Conservation (phyloP, 148 eudicot genomes). For the Persicaria tinctoria region DNA sequence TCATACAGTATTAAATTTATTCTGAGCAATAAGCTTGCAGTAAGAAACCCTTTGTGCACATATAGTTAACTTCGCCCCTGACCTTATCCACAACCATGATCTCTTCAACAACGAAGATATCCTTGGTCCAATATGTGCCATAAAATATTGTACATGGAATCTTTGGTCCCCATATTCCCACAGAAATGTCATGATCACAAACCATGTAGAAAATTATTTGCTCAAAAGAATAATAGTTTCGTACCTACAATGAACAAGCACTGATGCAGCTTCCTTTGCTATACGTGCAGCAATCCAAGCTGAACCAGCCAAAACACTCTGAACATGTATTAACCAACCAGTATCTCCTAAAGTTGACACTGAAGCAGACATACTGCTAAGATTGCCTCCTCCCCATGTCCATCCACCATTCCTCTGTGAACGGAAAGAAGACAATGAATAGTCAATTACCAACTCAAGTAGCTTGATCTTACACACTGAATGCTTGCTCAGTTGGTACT, state of each 20-base stretch:
- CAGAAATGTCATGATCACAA: constrained; percentile 1
- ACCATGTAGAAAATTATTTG: background rate
- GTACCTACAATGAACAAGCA: constrained; percentile 99
- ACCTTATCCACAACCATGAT: background rate
- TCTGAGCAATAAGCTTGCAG: background rate
- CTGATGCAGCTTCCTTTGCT: constrained; percentile 85
- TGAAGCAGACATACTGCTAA: constrained; percentile 99
- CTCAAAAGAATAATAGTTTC: background rate
- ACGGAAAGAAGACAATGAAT: constrained; percentile 11
- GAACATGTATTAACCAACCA: constrained; percentile 96
- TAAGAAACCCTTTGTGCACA: constrained; percentile 1
- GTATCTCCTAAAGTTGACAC: constrained; percentile 96
- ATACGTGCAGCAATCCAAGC: constrained; percentile 99
- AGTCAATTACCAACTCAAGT: background rate
- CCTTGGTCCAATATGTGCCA: background rate
- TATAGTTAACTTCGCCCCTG: background rate
- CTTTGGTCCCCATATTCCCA: background rate
- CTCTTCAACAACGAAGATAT: background rate
- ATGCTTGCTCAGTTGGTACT: too few species aligned
- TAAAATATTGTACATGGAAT: background rate
- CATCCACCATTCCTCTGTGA: constrained; percentile 93
- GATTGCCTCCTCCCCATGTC: constrained; percentile 96
- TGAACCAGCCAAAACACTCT: constrained; percentile 93
- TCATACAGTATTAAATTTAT: background rate
- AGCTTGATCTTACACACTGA: too few species aligned